Evolutionary conservation across 306 rosid genomes (phyloP).

Genomic region (Nissolia schottii): DNA sequence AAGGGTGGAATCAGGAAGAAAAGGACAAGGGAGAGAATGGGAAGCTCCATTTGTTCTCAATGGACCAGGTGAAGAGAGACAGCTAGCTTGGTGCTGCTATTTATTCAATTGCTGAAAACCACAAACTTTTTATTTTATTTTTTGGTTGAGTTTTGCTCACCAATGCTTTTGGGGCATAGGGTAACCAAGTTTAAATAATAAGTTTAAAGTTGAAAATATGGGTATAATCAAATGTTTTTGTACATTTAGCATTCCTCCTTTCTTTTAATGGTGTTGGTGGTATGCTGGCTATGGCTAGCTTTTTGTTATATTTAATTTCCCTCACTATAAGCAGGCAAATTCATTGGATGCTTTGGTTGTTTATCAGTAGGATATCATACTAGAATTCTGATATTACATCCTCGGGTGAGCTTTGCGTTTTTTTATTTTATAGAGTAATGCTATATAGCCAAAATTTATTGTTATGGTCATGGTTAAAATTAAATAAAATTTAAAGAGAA

Average conservation of each 20-base stretch:
- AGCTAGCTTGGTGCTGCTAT: conserved; percentile 17
- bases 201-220: too few species aligned
- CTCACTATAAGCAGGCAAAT: neutral
- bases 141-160: too few species aligned
- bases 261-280: conserved; percentile 15
- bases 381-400: neutral
- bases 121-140: neutral
- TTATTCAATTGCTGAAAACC: conserved; percentile 16
- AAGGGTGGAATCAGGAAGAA: conserved; percentile 28
- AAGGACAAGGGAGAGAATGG: conserved; percentile 27
- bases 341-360: neutral
- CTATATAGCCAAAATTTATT: too few species aligned
- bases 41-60: conserved; percentile 27
- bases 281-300: neutral
- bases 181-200: too few species aligned
- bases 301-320: neutral
- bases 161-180: too few species aligned
- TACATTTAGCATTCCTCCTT: too few species aligned
- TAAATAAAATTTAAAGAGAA: too few species aligned
- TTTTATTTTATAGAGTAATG: too few species aligned
- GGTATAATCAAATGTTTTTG: too few species aligned
- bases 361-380: neutral
- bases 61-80: neutral
- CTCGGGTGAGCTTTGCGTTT: neutral
- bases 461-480: too few species aligned